These are phyloP conservation scores for Suaeda aralocaspica DNA, from an alignment of 148 eudicot genomes.

Conservation along the genomic window DNA sequence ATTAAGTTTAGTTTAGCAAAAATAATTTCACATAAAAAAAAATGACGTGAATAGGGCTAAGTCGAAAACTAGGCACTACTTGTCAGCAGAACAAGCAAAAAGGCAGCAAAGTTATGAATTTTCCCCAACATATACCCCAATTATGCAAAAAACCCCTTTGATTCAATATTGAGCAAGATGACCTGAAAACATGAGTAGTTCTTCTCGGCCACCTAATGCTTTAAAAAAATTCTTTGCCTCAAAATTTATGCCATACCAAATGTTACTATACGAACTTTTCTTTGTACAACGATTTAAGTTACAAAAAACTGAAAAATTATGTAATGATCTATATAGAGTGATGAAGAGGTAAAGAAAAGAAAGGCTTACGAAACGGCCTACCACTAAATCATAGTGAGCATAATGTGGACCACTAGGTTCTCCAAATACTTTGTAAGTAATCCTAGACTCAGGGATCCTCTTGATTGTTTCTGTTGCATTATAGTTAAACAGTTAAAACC, in stretches of 20 bases:
- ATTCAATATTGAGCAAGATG: too few species aligned
- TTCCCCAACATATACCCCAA: too few species aligned
- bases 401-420: conserved; percentile 67
- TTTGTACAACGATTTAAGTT: background rate
- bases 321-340: background rate
- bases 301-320: too few species aligned
- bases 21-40: too few species aligned
- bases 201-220: too few species aligned
- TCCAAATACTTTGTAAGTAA: conserved; percentile 56
- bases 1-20: too few species aligned
- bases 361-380: conserved; percentile 44
- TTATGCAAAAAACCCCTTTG: too few species aligned
- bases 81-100: too few species aligned
- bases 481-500: background rate
- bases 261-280: background rate
- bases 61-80: too few species aligned
- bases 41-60: too few species aligned
- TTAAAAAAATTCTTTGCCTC: background rate
- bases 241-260: background rate
- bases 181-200: too few species aligned
- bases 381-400: conserved; percentile 74
- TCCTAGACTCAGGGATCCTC: conserved; percentile 40
- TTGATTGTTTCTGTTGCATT: conserved; percentile 52
- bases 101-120: too few species aligned
- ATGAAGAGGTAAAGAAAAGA: background rate